Base-by-base conservation (phyloP, 2,329 filamentous ascomycete genomes). In the Trichoderma citrinoviride region DNA sequence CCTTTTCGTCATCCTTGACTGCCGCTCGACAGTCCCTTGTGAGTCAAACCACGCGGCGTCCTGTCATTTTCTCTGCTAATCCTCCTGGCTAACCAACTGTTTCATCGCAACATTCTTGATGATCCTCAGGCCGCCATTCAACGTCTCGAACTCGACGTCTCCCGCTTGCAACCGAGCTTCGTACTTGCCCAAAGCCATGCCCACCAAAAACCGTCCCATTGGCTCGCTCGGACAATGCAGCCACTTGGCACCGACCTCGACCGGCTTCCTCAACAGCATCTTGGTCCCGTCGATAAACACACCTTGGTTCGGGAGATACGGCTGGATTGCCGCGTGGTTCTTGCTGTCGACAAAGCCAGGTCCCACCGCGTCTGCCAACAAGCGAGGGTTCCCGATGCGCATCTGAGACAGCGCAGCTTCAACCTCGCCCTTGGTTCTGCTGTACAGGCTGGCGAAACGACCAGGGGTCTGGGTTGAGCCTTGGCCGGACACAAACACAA, bases 201-300 rank as follows among this genome's bases (percentile, higher is more conserved):
- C 47, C 3, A 53, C 58, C 37, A 53, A 6, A 2, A 61, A 61
- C 5, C 58, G 47, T 3, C 58, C 58, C 58, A 61, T 41, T 14
- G 58, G 58, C n/a, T 61, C 58, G 10, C 33, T 61, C 19, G 58
- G 58, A 6, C 58, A 61, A 19, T 61, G 47, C 3, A 61, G 12
- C 58, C 58, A 61, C 47, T 61, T 61, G 23, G 25, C 58, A 10
- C 33, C 58, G 2, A 53, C 46, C 40, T 61, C n/a, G 29, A 61
- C 53, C 5, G 58, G 58, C 19, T 19, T 43, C 3, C 58, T 52
- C n/a, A 61, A 4, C n/a, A 61, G 1, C 46, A 49, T 49, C 15
- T 27, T 61, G 5, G n/a, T 44, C 47, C 49, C 40, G 6, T 53
- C 58, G 3, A 52, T 15, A 2, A 52, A 8, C 2, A 61, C 0